Base-by-base conservation (phyloP, 2,329 filamentous ascomycete species). In the Orbilia oligospora region DNA sequence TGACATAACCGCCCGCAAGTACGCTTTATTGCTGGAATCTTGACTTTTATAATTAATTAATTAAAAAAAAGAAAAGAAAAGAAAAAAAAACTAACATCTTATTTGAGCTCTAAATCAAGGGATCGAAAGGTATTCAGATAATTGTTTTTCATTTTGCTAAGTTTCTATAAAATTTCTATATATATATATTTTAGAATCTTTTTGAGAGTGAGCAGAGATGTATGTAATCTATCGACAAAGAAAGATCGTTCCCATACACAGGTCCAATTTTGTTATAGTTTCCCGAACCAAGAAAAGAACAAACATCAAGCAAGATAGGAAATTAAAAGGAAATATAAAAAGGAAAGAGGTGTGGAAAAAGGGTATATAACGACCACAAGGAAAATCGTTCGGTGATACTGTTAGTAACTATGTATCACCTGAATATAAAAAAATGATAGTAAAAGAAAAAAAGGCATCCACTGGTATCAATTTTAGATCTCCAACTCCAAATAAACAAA, bases 151-250 rank as follows among this genome's bases (percentile, higher is more conserved):
- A 41, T 36, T 36, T 4, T 36, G 33, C 8, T 4, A 8, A 36
- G 5, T 36, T 36, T 12, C n/a, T 46, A n/a, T 71, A 16, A 3
- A 41, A 56, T 58, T 70, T 56, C n/a, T 65, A 58, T n/a, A n/a
- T n/a, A n/a, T n/a, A n/a, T n/a, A n/a, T 76, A 58, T 76, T 71
- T 36, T 76, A 65, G 30, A 48, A 65, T 77, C 61, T 48, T 71
- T 55, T 66, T 71, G 72, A 63, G 73, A 77, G 73, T 71, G 73
- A 77, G 73, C 63, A 77, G 73, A 77, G 73, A 77, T 77, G 73
- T 77, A 77, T 77, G 73, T 71, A 56, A 77, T 66, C 73, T 71
- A 77, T 77, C 66, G 22, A 77, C 66, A 77, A 71, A 41, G 48
- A 73, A 70, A 61, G 38, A 38, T 75, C 22, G 70, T 73, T 53